phyloP scores from a whole-genome alignment of 1,284 basidiomycete genomes.

The Naganishia sp. region DNA sequence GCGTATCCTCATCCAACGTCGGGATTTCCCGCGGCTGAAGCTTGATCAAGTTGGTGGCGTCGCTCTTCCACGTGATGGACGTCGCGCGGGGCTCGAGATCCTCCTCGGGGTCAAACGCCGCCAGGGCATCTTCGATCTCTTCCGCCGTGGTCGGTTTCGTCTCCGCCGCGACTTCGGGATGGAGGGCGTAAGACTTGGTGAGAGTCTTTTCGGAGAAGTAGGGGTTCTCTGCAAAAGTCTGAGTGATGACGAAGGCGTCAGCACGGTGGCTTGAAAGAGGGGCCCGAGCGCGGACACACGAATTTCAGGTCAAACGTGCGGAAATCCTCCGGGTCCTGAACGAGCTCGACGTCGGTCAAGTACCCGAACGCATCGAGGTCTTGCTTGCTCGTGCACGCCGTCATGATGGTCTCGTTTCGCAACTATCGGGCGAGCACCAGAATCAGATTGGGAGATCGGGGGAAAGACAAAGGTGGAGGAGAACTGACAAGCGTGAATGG shows the following conservation, averaged over 20 bases:
- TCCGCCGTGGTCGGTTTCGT: not conserved
- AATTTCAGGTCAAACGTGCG: constrained; percentile 51
- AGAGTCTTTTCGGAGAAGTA: constrained; percentile 51
- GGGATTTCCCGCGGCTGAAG: constrained; percentile 48
- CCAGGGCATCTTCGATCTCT: constrained; percentile 4
- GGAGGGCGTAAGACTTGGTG: constrained; percentile 46
- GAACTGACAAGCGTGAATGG: constrained; percentile 25
- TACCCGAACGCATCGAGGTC: constrained; percentile 50
- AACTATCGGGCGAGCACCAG: constrained; percentile 34
- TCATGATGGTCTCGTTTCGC: constrained; percentile 37
- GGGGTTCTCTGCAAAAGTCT: constrained; percentile 52
- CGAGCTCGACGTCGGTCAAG: constrained; percentile 48
- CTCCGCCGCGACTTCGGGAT: not conserved
- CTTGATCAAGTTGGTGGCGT: constrained; percentile 54
- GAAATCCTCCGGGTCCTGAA: constrained; percentile 49
- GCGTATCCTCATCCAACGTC: constrained; percentile 34
- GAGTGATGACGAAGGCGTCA: not conserved
- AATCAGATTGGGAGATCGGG: not conserved
- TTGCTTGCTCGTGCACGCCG: constrained; percentile 38
- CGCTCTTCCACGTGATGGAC: constrained; percentile 57
- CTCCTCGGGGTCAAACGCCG: constrained; percentile 32
- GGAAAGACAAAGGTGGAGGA: not conserved
- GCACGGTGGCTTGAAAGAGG: not conserved
- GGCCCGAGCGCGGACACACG: constrained; percentile 38
- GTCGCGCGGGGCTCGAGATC: constrained; percentile 27